Conservation (phyloP, 495 filamentous ascomycete genomes). For the Penicillium verhagenii region DNA sequence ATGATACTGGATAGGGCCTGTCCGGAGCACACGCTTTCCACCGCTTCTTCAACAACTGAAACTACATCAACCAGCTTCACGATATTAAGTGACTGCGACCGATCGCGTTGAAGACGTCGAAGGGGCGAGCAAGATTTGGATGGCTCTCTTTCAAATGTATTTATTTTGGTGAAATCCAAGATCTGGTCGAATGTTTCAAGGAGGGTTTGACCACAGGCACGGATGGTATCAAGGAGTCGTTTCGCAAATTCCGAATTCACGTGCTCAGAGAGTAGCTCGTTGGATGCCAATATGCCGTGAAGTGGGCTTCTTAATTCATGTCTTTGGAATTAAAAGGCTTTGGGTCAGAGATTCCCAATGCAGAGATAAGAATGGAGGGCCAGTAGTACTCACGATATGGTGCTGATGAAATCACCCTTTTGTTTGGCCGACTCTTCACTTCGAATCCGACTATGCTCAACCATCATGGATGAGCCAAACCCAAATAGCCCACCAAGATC, state of each 20-base stretch:
- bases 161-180: slow-evolving; percentile 57
- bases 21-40: slow-evolving; percentile 9
- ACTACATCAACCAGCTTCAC: slow-evolving; percentile 7
- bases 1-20: background rate
- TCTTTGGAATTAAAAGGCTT: slow-evolving; percentile 22
- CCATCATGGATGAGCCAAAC: slow-evolving; percentile 60
- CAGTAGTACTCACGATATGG: slow-evolving; percentile 43
- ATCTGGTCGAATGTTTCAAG: slow-evolving; percentile 67
- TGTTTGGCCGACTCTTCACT: slow-evolving; percentile 39
- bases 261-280: slow-evolving; percentile 59
- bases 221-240: slow-evolving; percentile 55
- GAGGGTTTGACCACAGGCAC: slow-evolving; percentile 58
- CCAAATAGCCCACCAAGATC: slow-evolving; percentile 43
- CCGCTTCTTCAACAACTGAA: slow-evolving; percentile 5
- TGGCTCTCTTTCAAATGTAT: slow-evolving; percentile 29
- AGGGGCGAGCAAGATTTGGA: background rate
- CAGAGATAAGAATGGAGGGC: background rate
- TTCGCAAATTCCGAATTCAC: slow-evolving; percentile 44
- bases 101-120: background rate
- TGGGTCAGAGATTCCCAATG: background rate
- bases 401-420: slow-evolving; percentile 66
- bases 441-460: slow-evolving; percentile 53
- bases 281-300: slow-evolving; percentile 59
- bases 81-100: background rate
- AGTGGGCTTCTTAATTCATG: slow-evolving; percentile 66